A percentile compares a stretch with the other conserved stretches of the same genome.
Evolutionary conservation across 768 basidiomycete species (phyloP).

Genomic region (Naganishia randhawae): DNA sequence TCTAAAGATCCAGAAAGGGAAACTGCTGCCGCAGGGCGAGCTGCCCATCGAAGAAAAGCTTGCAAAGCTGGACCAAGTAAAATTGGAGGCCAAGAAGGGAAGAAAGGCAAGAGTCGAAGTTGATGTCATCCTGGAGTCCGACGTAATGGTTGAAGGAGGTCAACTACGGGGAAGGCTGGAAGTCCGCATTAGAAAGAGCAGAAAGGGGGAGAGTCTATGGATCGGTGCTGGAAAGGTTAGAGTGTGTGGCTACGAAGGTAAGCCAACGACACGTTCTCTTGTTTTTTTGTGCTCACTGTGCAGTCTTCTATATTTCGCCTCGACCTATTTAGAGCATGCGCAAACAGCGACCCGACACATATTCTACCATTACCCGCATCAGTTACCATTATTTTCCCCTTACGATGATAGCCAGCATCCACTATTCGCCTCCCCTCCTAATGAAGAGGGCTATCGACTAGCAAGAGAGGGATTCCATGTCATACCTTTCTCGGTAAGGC

Average conservation of each 20-base stretch:
- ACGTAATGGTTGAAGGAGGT: conserved; percentile 75
- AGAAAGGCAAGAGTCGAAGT: conserved; percentile 69
- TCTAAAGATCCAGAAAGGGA: conserved; percentile 37
- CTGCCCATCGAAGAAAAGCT: conserved; percentile 32
- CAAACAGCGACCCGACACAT: conserved; percentile 57
- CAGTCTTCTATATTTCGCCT: neutral
- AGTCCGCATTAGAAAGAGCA: conserved; percentile 60
- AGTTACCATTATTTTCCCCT: conserved; percentile 52
- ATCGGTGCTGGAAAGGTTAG: conserved; percentile 73
- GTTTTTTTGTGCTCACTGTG: neutral
- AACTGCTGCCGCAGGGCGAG: conserved; percentile 38
- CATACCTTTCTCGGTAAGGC: conserved; percentile 68
- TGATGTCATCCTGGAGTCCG: conserved; percentile 71
- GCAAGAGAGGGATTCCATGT: conserved; percentile 65
- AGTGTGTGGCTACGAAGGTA: conserved; percentile 78
- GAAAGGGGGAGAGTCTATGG: conserved; percentile 61
- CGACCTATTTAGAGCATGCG: conserved; percentile 9
- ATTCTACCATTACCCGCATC: conserved; percentile 73
- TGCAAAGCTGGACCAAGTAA: conserved; percentile 63
- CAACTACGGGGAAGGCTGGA: conserved; percentile 67
- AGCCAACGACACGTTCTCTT: conserved; percentile 3
- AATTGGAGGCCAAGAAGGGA: conserved; percentile 54
- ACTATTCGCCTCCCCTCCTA: conserved; percentile 49
- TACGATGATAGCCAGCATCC: conserved; percentile 49
- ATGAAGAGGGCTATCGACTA: conserved; percentile 46